Evolutionary conservation across 148 eudicot species (phyloP), one percentile per base, ranked within the genome.

Genomic region (Rhododendron griersonianum): DNA sequence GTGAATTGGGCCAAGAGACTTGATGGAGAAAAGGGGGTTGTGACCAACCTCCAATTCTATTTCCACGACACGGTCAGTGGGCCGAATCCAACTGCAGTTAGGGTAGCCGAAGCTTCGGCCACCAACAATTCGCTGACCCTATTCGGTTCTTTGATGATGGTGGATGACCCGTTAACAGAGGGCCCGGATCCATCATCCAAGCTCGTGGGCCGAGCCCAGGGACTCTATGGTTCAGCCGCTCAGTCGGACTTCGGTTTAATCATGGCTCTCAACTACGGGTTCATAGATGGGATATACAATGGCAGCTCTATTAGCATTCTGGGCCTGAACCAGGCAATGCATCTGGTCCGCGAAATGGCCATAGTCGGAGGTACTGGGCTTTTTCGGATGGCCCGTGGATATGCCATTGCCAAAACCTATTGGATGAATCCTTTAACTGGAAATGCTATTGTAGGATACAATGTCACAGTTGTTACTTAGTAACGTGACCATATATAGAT

Each of bases 361-460:
- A 81, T 93, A 6, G 90, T 93, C 0, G 95, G 93, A 0, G 95
- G 95, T 10, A 85, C 90, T 0, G 91, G 92, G n/a, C 7, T 84
- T 74, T 93, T 90, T 69, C 86, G 95, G 10, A 84, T 90, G 85
- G 95, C 91, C 6, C 86, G 90, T 5, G 95, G 93, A 14, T 57
- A 80, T 59, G 95, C 91, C 23, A 30, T 86, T 28, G 89, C 90
- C 2, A 69, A 86, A 28, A 93, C 95, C 3, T 28, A 85, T 45
- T 90, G 48, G 44, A 67, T 85, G 11, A 71, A 71, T 71, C 76
- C 76, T 71, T 33, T 59, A 11, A 50, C 89, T 13, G 91, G 92
- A 23, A 84, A 87, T 81, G 95, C 92, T 5, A 69, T 90, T 65
- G 89, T 93, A n/a, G 92, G 88, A 30, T 91, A 90, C 81, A 89